A percentile compares a stretch with the other conserved stretches of the same genome.
phyloP scores from a whole-genome alignment of 1,284 basidiomycete genomes.

The Anthracocystis setariae region DNA sequence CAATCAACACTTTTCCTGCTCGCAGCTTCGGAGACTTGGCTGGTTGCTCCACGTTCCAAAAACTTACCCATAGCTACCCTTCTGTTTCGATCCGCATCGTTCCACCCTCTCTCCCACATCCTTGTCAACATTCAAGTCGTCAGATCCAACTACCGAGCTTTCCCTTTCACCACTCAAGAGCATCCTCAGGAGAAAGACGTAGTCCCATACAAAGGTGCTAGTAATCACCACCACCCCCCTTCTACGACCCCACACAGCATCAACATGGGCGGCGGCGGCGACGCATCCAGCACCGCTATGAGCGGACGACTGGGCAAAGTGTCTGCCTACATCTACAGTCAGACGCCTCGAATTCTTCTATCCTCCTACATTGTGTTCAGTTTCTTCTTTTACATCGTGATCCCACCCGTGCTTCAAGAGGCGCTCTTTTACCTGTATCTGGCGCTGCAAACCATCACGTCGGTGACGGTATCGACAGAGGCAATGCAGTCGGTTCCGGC shows the following conservation, averaged over 20 bases:
- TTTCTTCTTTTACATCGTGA: constrained; percentile 57
- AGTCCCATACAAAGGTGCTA: no score
- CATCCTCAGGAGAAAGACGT: no score
- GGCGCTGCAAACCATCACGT: constrained; percentile 50
- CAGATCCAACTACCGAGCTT: no score
- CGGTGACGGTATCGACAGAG: constrained; percentile 54
- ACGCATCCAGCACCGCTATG: constrained; percentile 14
- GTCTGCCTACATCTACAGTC: constrained; percentile 50
- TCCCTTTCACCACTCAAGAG: no score
- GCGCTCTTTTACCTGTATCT: constrained; percentile 54
- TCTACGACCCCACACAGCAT: not conserved
- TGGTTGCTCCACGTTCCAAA: no score
- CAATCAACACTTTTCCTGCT: no score
- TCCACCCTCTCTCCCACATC: no score
- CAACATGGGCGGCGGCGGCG: constrained; percentile 9
- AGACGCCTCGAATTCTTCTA: constrained; percentile 54
- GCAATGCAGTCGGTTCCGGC: constrained; percentile 57
- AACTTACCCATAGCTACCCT: no score
- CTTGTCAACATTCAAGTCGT: no score
- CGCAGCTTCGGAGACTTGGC: no score
- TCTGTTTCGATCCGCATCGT: no score
- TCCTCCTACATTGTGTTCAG: constrained; percentile 29
- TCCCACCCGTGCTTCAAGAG: constrained; percentile 50
- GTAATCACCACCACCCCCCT: no score
- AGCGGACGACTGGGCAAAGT: constrained; percentile 20